Conservation (phyloP, 2,329 filamentous ascomycete genomes). For the Lasiodiplodia sp. region DNA sequence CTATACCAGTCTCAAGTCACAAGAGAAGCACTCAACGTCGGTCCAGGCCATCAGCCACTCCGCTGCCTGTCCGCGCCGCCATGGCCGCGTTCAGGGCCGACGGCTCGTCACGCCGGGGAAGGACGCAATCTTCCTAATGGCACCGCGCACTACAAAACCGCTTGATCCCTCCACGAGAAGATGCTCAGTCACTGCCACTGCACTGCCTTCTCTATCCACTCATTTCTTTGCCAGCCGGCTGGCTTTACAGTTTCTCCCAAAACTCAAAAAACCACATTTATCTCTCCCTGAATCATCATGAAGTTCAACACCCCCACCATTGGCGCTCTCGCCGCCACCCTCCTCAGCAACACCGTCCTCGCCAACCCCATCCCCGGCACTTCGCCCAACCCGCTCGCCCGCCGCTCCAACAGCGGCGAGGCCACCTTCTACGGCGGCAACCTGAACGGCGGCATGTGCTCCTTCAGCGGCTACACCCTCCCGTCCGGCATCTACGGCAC, state of each 20-base stretch:
- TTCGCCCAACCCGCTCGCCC: background rate
- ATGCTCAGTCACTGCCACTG: background rate
- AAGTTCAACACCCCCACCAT: background rate
- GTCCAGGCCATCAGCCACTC: constrained; percentile 10
- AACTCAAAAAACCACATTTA: background rate
- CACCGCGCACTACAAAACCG: background rate
- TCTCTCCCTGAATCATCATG: background rate
- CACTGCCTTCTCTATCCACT: background rate
- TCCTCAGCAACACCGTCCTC: background rate
- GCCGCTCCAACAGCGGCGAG: constrained; percentile 34
- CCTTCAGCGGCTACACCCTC: constrained; percentile 68
- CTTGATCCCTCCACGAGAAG: background rate
- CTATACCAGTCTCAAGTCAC: constrained; percentile 5
- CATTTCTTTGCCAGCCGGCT: background rate
- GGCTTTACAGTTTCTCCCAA: background rate
- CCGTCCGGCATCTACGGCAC: constrained; percentile 67
- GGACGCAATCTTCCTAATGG: background rate
- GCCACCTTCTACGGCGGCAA: constrained; percentile 49
- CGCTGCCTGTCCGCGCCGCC: background rate
- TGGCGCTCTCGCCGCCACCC: background rate
- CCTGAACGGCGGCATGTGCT: constrained; percentile 67
- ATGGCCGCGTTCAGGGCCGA: background rate
- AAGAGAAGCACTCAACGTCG: constrained; percentile 1
- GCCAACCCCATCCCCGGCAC: background rate
- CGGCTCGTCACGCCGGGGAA: background rate